Evolutionary conservation across 768 basidiomycete genomes (phyloP).

Genomic region (Strobilomyces dryophilus): DNA sequence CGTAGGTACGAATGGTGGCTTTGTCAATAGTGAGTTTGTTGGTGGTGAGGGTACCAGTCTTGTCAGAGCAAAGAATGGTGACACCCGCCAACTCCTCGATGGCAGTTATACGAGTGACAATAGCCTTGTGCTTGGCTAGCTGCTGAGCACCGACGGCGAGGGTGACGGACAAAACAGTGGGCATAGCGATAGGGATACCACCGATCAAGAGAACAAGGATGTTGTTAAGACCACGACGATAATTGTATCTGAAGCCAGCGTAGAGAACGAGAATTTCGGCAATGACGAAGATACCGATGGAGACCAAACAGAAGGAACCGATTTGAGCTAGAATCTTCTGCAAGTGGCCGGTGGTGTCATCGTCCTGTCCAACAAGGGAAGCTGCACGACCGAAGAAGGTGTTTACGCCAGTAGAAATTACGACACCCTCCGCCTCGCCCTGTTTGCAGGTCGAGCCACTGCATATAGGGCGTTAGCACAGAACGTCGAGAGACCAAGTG

Average conservation of each 20-base stretch:
- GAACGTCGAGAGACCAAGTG: neutral
- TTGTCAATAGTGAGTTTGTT: slow-evolving; percentile 99
- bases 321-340: slow-evolving; percentile 98
- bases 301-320: slow-evolving; percentile 94
- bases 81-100: slow-evolving; percentile 98
- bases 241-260: slow-evolving; percentile 83
- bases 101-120: slow-evolving; percentile 98
- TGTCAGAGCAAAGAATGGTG: slow-evolving; percentile 98
- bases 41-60: slow-evolving; percentile 97
- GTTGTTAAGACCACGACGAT: slow-evolving; percentile 94
- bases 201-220: slow-evolving; percentile 98
- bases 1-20: slow-evolving; percentile 87
- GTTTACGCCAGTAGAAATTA: slow-evolving; percentile 97
- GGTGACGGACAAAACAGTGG: slow-evolving; percentile 95
- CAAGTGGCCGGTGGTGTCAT: slow-evolving; percentile 96
- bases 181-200: slow-evolving; percentile 99
- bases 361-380: slow-evolving; percentile 94
- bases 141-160: slow-evolving; percentile 99
- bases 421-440: slow-evolving; percentile 98
- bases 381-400: slow-evolving; percentile 99
- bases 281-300: slow-evolving; percentile 93
- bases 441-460: slow-evolving; percentile 98
- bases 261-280: slow-evolving; percentile 94
- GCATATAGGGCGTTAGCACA: neutral
- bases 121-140: slow-evolving; percentile 98